phyloP scores from a whole-genome alignment of 1,284 basidiomycete genomes.

The Neolentinus lepideus region DNA sequence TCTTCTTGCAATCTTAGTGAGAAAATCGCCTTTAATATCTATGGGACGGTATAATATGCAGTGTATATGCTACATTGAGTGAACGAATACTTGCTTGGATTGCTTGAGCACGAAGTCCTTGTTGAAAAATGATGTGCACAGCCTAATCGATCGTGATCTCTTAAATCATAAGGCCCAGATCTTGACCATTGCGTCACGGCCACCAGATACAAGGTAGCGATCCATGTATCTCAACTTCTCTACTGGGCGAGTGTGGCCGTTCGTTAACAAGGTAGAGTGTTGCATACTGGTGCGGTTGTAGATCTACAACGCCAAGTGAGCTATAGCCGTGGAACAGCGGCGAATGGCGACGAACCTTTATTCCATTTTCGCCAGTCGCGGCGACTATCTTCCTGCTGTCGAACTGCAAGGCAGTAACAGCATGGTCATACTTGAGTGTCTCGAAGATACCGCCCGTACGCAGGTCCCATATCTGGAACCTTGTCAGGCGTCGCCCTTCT shows the following conservation, averaged over 20 bases:
- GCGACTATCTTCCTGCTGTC: conserved; percentile 92
- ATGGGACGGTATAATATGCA: background rate
- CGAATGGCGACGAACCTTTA: conserved; percentile 56
- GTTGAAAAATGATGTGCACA: background rate
- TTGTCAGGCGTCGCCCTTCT: conserved; percentile 1
- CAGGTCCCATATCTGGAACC: conserved; percentile 87
- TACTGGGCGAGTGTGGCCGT: conserved; percentile 90
- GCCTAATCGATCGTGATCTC: background rate
- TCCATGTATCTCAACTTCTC: conserved; percentile 95
- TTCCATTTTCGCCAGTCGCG: conserved; percentile 89
- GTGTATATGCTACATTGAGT: conserved; percentile 2
- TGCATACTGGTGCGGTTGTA: conserved; percentile 96
- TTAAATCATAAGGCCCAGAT: conserved; percentile 85
- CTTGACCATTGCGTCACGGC: conserved; percentile 83
- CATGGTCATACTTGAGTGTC: conserved; percentile 87
- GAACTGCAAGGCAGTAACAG: conserved; percentile 91
- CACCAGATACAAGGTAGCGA: conserved; percentile 89
- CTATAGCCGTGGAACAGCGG: background rate
- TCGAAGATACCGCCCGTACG: conserved; percentile 86
- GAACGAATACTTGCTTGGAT: background rate
- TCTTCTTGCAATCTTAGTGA: background rate
- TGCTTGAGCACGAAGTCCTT: background rate
- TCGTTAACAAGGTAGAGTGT: conserved; percentile 76
- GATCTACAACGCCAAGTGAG: conserved; percentile 42
- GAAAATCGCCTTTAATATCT: background rate